Base-by-base conservation (phyloP, 2,329 filamentous ascomycete genomes). In the Stagonosporopsis chrysanthemi region DNA sequence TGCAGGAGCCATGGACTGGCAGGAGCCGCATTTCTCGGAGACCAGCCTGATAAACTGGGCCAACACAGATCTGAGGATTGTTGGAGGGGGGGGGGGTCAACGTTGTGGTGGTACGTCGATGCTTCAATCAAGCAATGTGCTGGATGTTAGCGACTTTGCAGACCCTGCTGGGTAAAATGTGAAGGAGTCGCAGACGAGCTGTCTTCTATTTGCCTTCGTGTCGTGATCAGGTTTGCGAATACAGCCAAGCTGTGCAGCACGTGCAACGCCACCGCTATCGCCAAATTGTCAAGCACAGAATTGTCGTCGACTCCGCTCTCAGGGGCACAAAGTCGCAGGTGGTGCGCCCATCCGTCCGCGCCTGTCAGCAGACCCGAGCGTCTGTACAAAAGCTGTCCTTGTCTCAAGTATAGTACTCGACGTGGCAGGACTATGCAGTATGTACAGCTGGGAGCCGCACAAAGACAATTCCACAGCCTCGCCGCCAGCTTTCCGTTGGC, bases 231-330 rank as follows among this genome's bases (percentile, higher is more conserved):
- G 17, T 5, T 48, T n/a, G 47, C 39, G 14, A 40, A 19, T 31
- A 12, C 9, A 28, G 48, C 8, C 5, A 38, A 39, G 23, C 9
- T 17, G 19, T 15, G 9, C 33, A 40, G 54, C 54, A 52, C 54
- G 54, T 57, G 54, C 54, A 43, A n/a, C 4, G 15, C 43, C 43
- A 57, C 38, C 47, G 38, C 38, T 52, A 29, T 51, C 47, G 46
- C 47, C 23, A 58, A 52, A 12, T 22, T 49, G 44, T 52, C 55
- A 31, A 52, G 38, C 45, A 24, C 50, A 41, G 36, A 23, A 19
- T 43, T 15, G 46, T 29, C 45, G 45, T 29, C 28, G 28, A 22
- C 44, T 58, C 35, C 14, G 23, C 49, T 35, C 29, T 15, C 49
- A 54, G 19, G 50, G 40, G 28, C 44, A 23, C 22, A 12, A 24